Base-by-base conservation (phyloP, 768 basidiomycete species). In the Tubosaeta sp. region DNA sequence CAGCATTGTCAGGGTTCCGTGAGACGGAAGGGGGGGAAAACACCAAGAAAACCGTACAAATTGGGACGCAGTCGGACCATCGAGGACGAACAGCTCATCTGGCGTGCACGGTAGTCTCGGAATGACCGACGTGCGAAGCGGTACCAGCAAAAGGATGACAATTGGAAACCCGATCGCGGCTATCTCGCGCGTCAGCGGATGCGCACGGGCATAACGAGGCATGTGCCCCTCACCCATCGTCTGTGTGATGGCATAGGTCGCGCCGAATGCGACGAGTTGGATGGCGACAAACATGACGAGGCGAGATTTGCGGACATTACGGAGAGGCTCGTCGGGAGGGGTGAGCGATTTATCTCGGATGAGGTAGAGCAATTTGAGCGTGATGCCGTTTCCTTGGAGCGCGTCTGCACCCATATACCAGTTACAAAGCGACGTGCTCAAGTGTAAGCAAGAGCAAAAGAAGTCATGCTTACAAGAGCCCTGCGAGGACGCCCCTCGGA, bases 381-480 rank as follows among this genome's bases (percentile, higher is more conserved):
- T 90, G 49, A 97, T 90, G 3, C 90, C 90, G 51, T 91, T 94
- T 9, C 78, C 80, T 14, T 76, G 77, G 13, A 97, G 77, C 0
- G 90, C 89, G 50, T 89, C 87, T 30, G 79, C 79, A 13, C 94
- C 94, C 90, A 97, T 95, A 65, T 84, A 94, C 91, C 91, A 94
- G 67, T 86, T 87, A 48, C 16, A 5, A 48, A 29, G 11, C 22
- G 0, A 8, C 11, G 18, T 25, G 25, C 31, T 46, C 30, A 46
- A 27, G 16, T 54, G 25, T 24, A 39, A 29, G 48, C 24, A 34
- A 45, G 38, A 19, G 27, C n/a, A 50, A 74, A 81, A 6, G 27
- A 27, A 1, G 27, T 6, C 10, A 42, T 30, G 12, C 56, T 67
- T 56, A 92, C 89, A 95, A 95, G 16, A 94, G 73, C 2, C 92